Evolutionary conservation across 2,329 filamentous ascomycete genomes (phyloP).

Genomic region (Aplosporella prunicola): DNA sequence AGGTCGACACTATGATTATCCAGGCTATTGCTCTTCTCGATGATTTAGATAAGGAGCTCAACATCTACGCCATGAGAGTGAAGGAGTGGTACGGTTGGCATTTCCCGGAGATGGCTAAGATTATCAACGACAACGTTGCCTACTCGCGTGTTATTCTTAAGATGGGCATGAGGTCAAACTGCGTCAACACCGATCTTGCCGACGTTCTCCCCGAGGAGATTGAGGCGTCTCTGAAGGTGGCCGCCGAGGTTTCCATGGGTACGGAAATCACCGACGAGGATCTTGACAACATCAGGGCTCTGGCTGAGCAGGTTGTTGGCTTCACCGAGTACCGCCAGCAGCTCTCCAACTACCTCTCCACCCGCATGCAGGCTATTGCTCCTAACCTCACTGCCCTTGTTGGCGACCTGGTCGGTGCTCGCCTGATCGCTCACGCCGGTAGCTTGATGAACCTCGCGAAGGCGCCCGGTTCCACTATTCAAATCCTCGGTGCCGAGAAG

Average conservation of each 20-base stretch:
- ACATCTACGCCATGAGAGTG: slow-evolving; percentile 96
- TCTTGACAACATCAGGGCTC: slow-evolving; percentile 79
- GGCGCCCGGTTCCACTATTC: slow-evolving; percentile 87
- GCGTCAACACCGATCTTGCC: slow-evolving; percentile 64
- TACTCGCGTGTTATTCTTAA: slow-evolving; percentile 82
- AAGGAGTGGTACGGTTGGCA: slow-evolving; percentile 99
- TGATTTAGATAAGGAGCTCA: slow-evolving; percentile 96
- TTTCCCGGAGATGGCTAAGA: slow-evolving; percentile 96
- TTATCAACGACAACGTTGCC: slow-evolving; percentile 92
- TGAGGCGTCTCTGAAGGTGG: slow-evolving; percentile 81
- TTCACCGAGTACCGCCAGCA: slow-evolving; percentile 86
- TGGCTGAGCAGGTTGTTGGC: slow-evolving; percentile 86
- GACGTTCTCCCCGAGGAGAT: slow-evolving; percentile 94
- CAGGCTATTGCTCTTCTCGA: slow-evolving; percentile 84
- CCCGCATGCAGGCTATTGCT: slow-evolving; percentile 92
- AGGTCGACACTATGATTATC: slow-evolving; percentile 99
- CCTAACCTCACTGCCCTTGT: slow-evolving; percentile 91
- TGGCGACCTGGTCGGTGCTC: slow-evolving; percentile 85
- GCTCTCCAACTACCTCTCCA: slow-evolving; percentile 79
- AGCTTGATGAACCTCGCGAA: slow-evolving; percentile 93
- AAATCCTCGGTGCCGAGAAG: slow-evolving; percentile 98
- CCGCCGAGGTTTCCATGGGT: slow-evolving; percentile 96
- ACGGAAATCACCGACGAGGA: slow-evolving; percentile 92
- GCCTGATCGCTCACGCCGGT: slow-evolving; percentile 88
- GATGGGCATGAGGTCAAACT: slow-evolving; percentile 81